A percentile compares a stretch with the other conserved stretches of the same genome.
Conservation (phyloP, 1,139 yeast species). For the Blastobotrys serpentis region DNA sequence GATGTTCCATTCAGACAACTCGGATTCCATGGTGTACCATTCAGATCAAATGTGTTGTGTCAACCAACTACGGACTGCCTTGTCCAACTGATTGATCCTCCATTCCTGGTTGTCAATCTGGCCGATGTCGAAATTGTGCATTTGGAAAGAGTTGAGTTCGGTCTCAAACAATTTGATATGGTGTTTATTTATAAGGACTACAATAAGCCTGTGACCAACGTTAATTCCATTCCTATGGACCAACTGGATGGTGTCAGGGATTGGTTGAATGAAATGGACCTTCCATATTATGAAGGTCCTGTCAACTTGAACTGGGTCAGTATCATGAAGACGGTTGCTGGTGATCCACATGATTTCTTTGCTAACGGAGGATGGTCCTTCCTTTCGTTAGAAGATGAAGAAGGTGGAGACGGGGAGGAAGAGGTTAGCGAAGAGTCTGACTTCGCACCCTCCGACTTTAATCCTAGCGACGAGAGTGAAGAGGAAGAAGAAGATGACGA, state of each 20-base stretch:
- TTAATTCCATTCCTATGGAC: slow-evolving; percentile 93
- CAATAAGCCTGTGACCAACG: slow-evolving; percentile 80
- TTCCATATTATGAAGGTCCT: slow-evolving; percentile 92
- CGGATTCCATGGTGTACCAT: slow-evolving; percentile 97
- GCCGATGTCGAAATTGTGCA: slow-evolving; percentile 94
- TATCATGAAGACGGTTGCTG: slow-evolving; percentile 88
- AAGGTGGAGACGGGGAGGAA: slow-evolving; percentile 47
- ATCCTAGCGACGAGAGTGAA: slow-evolving; percentile 33
- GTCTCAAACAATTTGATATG: slow-evolving; percentile 91
- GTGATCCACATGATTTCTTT: slow-evolving; percentile 94
- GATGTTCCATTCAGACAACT: slow-evolving; percentile 95
- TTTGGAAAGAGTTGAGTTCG: slow-evolving; percentile 95
- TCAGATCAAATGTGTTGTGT: slow-evolving; percentile 88
- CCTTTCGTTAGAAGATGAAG: slow-evolving; percentile 60
- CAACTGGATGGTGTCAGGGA: slow-evolving; percentile 88
- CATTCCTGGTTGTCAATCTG: slow-evolving; percentile 85
- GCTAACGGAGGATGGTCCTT: slow-evolving; percentile 91
- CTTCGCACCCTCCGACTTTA: slow-evolving; percentile 37
- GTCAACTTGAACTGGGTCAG: slow-evolving; percentile 95
- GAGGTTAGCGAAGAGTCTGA: slow-evolving; percentile 45
- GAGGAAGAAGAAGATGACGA: slow-evolving; percentile 41
- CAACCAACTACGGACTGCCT: slow-evolving; percentile 98
- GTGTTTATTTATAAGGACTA: slow-evolving; percentile 95
- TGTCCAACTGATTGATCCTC: slow-evolving; percentile 91
- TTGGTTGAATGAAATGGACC: slow-evolving; percentile 95